Evolutionary conservation across 495 filamentous ascomycete species (phyloP), one percentile per base, ranked within the genome.

Genomic region (Tuber melanosporum): DNA sequence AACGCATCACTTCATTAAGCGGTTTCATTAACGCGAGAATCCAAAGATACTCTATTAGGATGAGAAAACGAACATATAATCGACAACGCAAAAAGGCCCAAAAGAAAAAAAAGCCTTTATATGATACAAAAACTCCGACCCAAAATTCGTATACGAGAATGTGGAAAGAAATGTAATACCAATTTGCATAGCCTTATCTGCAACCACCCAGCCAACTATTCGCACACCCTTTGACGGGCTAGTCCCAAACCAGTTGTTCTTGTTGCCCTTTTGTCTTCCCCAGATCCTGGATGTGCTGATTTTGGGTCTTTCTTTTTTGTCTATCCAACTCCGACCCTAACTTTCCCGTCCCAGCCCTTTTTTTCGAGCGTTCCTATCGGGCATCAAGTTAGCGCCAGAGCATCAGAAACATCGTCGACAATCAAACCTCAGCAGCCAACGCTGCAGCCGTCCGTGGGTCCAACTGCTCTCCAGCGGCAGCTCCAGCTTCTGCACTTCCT

Each of bases 191-290:
- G 57, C 57, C 57, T 36, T 19, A 36, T 19, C 57, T 5, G 57
- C 57, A 66, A 17, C 57, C 52, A 62, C 52, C 52, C 57, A 66
- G 32, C 57, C 12, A 66, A 66, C 57, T 66, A 66, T 66, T 66
- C 57, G 57, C 57, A 66, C 26, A 36, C 14, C 57, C 57, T 66
- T 36, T 36, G 32, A 66, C 14, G 14, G 15, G 15, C 49, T 79
- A 80, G 42, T 80, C 78, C 78, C 78, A 80, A 80, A 80, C 78
- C 44, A 80, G 41, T 15, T 69, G 73, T 41, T 79, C 78, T 41
- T 80, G 77, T 45, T 80, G 70, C 14, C 78, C 77, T 62, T 80
- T 80, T 14, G 78, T 45, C 36, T 80, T 80, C 75, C 77, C 78
- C 32, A 80, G 69, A 39, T 80, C 78, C 39, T 80, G 78, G 71